phyloP scores from a whole-genome alignment of 73 alveolate genomes.

The Paramecium sonneborni region DNA sequence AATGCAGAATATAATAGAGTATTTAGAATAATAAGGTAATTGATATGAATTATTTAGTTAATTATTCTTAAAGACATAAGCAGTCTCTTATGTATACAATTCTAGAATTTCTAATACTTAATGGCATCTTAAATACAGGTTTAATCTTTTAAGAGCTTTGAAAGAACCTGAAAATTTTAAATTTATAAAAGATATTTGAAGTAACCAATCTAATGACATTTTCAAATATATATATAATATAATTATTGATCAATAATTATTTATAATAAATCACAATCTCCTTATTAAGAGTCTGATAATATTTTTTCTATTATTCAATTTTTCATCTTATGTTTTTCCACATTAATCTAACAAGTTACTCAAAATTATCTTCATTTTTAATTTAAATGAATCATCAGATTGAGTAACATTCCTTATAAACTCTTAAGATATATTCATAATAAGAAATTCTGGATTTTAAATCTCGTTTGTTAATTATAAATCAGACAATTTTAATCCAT shows the following conservation, averaged over 20 bases:
- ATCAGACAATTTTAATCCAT: background rate
- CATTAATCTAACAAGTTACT: background rate
- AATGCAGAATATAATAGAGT: constrained; percentile 33
- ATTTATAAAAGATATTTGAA: background rate
- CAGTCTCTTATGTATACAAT: background rate
- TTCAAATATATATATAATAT: too few relatives aligned
- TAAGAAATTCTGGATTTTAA: background rate
- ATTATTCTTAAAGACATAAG: background rate
- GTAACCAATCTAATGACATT: background rate
- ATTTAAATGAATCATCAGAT: background rate
- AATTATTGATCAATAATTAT: too few relatives aligned
- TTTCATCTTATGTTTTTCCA: background rate
- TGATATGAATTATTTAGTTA: background rate
- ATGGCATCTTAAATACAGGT: constrained; percentile 14
- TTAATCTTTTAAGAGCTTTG: background rate
- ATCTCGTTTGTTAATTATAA: background rate
- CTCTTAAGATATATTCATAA: background rate
- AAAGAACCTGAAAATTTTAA: background rate
- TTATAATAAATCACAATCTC: background rate
- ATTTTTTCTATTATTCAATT: background rate
- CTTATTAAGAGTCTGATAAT: background rate
- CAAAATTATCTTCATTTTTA: background rate
- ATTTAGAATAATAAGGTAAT: constrained; percentile 16
- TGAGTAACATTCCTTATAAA: background rate
- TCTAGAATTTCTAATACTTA: background rate